Conservation (phyloP, 257 asterid genomes). For the Salvia rosmarinus region DNA sequence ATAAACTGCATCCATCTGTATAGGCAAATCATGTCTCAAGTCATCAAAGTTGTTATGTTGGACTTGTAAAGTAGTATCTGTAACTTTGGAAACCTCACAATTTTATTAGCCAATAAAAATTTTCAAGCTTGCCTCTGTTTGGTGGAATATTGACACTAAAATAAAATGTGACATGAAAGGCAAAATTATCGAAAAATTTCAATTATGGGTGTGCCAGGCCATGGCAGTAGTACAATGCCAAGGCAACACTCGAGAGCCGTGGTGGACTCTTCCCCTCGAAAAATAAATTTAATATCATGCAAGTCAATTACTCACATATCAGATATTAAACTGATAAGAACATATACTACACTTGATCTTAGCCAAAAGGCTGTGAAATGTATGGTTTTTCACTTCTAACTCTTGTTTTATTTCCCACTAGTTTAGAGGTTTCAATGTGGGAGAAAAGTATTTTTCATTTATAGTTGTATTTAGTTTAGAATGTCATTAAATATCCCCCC, state of each 20-base stretch:
- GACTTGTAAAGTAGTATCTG: constrained; percentile 2
- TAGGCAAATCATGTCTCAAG: constrained; percentile 22
- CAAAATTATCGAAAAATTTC: not conserved
- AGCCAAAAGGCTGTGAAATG: constrained; percentile 94
- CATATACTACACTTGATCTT: constrained; percentile 81
- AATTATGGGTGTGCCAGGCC: not conserved
- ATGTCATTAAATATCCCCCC: too few relatives aligned
- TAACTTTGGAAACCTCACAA: not conserved
- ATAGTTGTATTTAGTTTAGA: too few relatives aligned
- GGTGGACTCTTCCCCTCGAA: not conserved
- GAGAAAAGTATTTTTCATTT: too few relatives aligned
- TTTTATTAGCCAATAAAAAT: not conserved
- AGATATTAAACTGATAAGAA: constrained; percentile 50
- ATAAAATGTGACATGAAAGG: too few relatives aligned
- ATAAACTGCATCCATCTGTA: constrained; percentile 32
- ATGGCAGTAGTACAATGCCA: not conserved
- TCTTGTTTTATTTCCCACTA: not conserved
- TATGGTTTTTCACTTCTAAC: constrained; percentile 24
- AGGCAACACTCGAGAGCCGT: not conserved
- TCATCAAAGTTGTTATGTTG: not conserved
- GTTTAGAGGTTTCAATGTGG: too few relatives aligned
- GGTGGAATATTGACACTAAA: not conserved
- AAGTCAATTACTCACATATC: not conserved
- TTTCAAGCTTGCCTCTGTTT: not conserved
- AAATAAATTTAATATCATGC: too few relatives aligned